phyloP scores from a whole-genome alignment of 2,329 filamentous ascomycete species.

The Ophiostoma tasmaniense region DNA sequence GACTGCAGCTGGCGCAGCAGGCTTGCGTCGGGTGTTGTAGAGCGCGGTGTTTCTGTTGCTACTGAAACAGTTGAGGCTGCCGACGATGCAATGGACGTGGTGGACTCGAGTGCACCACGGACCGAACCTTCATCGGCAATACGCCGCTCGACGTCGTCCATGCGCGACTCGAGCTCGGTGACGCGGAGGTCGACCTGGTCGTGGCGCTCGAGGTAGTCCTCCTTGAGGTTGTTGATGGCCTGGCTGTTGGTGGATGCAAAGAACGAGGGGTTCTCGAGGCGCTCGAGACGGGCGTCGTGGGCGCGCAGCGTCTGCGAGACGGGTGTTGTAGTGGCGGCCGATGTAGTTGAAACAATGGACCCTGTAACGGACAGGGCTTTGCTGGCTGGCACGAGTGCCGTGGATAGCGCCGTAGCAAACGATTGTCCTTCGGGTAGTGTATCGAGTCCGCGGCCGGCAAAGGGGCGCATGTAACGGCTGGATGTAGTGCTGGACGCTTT shows the following conservation, averaged over 20 bases:
- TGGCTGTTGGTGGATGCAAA: conserved; percentile 28
- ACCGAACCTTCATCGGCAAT: conserved; percentile 35
- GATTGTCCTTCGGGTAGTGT: conserved; percentile 37
- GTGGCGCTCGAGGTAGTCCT: conserved; percentile 60
- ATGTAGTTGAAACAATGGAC: conserved; percentile 19
- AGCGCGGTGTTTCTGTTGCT: not conserved
- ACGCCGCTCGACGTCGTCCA: conserved; percentile 51
- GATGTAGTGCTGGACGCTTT: conserved; percentile 22
- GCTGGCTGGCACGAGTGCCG: conserved; percentile 28
- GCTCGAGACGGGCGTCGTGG: conserved; percentile 57
- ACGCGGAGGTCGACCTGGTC: conserved; percentile 60
- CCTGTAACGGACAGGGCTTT: not conserved
- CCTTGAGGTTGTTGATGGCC: conserved; percentile 31
- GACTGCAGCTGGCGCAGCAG: conserved; percentile 38
- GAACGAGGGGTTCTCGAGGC: conserved; percentile 63
- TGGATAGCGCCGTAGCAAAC: not conserved
- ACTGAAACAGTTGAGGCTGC: conserved; percentile 33
- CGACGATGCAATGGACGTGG: conserved; percentile 27
- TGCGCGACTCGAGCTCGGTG: conserved; percentile 57
- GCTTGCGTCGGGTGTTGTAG: conserved; percentile 6
- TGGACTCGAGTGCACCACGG: conserved; percentile 29
- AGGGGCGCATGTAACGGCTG: conserved; percentile 42
- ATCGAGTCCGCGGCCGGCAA: conserved; percentile 46
- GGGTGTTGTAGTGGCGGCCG: conserved; percentile 28
- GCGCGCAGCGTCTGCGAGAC: conserved; percentile 40